These are phyloP conservation scores for Tetrahymena elliotti DNA, from an alignment of 73 alveolate species.

Conservation along the genomic window DNA sequence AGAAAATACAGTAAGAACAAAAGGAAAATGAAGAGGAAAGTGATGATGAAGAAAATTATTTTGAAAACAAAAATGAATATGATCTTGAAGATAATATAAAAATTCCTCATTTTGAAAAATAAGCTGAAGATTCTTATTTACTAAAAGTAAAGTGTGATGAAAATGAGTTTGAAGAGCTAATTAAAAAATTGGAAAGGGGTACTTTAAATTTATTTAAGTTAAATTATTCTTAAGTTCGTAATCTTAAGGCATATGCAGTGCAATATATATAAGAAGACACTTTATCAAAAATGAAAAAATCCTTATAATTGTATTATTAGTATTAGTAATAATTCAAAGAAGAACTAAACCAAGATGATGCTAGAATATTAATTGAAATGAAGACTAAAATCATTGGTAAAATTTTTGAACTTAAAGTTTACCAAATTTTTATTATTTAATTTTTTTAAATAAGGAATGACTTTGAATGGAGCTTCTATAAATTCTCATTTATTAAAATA, in stretches of 20 bases:
- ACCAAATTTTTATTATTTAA: not conserved
- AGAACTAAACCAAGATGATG: not conserved
- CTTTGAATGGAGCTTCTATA: constrained; percentile 86
- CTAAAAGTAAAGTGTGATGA: not conserved
- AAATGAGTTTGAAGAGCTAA: not conserved
- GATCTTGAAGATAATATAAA: not conserved
- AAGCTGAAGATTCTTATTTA: not conserved
- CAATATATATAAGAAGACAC: not conserved
- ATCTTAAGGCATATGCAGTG: not conserved
- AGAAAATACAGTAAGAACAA: not conserved
- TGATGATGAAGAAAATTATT: not conserved
- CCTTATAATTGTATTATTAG: not conserved
- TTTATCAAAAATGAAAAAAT: not conserved
- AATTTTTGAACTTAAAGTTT: not conserved
- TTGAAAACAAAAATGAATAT: not conserved
- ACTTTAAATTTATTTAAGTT: not conserved
- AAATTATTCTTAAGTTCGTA: not conserved
- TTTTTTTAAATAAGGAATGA: constrained; percentile 59
- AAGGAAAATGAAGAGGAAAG: not conserved
- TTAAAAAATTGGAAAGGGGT: not conserved
- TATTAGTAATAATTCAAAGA: not conserved
- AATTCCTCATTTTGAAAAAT: not conserved
- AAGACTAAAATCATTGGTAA: not conserved
- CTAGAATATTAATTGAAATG: not conserved
- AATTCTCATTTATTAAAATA: constrained; percentile 53